Percentiles rank a stretch among this genome's conserved stretches.
phyloP scores from a whole-genome alignment of 345 rosid species.

The Populus alba region DNA sequence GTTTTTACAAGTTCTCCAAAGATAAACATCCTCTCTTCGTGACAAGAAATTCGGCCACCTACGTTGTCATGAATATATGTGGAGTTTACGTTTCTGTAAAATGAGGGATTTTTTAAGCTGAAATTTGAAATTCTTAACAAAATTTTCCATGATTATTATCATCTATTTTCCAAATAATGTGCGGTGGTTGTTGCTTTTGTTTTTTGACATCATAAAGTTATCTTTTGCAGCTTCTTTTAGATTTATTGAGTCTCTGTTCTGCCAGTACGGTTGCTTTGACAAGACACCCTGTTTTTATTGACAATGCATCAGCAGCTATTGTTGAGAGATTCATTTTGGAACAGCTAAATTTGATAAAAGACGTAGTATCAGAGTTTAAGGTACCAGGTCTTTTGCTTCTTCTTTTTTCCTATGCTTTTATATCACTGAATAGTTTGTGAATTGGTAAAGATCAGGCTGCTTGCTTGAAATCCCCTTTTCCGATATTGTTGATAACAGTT shows the following conservation, averaged over 20 bases:
- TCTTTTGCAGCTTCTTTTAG: constrained; percentile 72
- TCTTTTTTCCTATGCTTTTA: neutral
- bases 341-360: constrained; percentile 59
- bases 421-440: neutral
- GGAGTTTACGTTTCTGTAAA: neutral
- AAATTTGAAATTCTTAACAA: neutral
- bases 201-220: constrained; percentile 8
- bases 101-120: neutral
- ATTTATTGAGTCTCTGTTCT: constrained; percentile 56
- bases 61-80: neutral
- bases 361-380: constrained; percentile 50
- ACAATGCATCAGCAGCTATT: constrained; percentile 32
- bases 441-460: neutral
- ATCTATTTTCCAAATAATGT: neutral
- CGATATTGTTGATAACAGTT: neutral
- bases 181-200: neutral
- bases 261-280: constrained; percentile 49
- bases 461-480: neutral
- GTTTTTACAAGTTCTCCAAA: neutral
- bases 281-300: constrained; percentile 33
- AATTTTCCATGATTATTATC: neutral
- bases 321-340: constrained; percentile 57
- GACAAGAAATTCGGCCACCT: neutral
- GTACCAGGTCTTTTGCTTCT: constrained; percentile 29
- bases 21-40: neutral